Evolutionary conservation across 2,329 filamentous ascomycete genomes (phyloP), one percentile per base, ranked within the genome.

Genomic region (Colletotrichum sp.): DNA sequence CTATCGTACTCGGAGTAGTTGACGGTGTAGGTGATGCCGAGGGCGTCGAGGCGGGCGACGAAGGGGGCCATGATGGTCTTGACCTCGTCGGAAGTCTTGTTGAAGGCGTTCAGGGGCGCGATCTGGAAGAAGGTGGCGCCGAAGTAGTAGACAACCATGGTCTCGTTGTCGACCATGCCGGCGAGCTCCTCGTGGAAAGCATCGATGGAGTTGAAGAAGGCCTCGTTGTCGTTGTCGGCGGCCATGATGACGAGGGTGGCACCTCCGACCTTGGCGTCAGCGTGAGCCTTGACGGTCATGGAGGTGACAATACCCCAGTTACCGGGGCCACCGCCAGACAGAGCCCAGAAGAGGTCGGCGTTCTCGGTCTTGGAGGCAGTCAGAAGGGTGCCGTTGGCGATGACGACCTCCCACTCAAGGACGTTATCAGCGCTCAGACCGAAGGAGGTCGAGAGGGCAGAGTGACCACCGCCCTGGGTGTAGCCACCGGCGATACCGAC

Each of bases 401-500:
- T 85, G 9, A 90, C 84, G 16, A 89, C 82, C 69, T 90, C 83
- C 73, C 87, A 81, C 34, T 84, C 81, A 18, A 90, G 80, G 9
- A 88, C 86, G 64, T 93, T 87, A 73, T 93, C 91, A 0, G 90
- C 90, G 12, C 82, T 88, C 0, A 94, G 83, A 8, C 92, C 92
- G 61, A 88, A 89, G 15, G 78, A 82, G 2, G 87, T 87, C 34
- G 83, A 84, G 1, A 93, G 82, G 0, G 86, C 83, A 1, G 86
- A 87, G 77, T 92, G 90, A 0, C 92, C 91, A 12, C 90, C 91
- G 6, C 90, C 90, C 78, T 91, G 89, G 3, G 84, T 87, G 76
- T 89, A 93, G 1, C 91, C 91, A n/a, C 91, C 91, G 0, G 88
- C 87, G 8, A 91, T 76, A 3, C 90, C 90, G 6, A 93, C 90